Evolutionary conservation across 2,329 filamentous ascomycete species (phyloP).

Genomic region (Domatiomyces catenatus): DNA sequence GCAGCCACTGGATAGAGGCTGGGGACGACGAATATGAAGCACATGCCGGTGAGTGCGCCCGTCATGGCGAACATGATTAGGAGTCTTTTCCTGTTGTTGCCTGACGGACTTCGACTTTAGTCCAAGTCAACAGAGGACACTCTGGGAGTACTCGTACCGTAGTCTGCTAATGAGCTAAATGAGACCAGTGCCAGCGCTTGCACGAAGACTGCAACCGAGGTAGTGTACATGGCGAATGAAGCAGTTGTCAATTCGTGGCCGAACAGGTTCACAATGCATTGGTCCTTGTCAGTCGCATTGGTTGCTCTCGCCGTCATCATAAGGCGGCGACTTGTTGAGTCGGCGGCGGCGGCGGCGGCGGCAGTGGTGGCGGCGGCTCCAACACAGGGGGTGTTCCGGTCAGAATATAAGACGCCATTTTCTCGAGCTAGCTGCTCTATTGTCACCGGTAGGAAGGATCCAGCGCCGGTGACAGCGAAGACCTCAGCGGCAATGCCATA

Average conservation of each 20-base stretch:
- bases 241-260: slow-evolving; percentile 73
- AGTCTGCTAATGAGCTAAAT: slow-evolving; percentile 48
- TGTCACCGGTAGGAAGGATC: slow-evolving; percentile 81
- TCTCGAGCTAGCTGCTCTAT: slow-evolving; percentile 83
- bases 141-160: slow-evolving; percentile 41
- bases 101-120: slow-evolving; percentile 10
- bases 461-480: slow-evolving; percentile 75
- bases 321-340: slow-evolving; percentile 10
- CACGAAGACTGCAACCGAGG: slow-evolving; percentile 71
- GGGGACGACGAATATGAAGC: slow-evolving; percentile 65
- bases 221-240: slow-evolving; percentile 89
- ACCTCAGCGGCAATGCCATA: slow-evolving; percentile 93
- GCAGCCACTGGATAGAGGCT: slow-evolving; percentile 62
- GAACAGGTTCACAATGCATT: slow-evolving; percentile 61
- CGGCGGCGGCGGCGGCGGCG: slow-evolving; percentile 10
- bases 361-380: slow-evolving; percentile 23
- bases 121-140: not conserved
- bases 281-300: slow-evolving; percentile 28
- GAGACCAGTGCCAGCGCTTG: slow-evolving; percentile 80
- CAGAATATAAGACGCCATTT: slow-evolving; percentile 68
- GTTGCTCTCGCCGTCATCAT: slow-evolving; percentile 8
- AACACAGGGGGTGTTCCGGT: slow-evolving; percentile 53
- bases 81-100: slow-evolving; percentile 57
- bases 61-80: slow-evolving; percentile 64
- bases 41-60: slow-evolving; percentile 68